Evolutionary conservation across 768 basidiomycete genomes (phyloP).

Genomic region (Leucosporidium scottii): DNA sequence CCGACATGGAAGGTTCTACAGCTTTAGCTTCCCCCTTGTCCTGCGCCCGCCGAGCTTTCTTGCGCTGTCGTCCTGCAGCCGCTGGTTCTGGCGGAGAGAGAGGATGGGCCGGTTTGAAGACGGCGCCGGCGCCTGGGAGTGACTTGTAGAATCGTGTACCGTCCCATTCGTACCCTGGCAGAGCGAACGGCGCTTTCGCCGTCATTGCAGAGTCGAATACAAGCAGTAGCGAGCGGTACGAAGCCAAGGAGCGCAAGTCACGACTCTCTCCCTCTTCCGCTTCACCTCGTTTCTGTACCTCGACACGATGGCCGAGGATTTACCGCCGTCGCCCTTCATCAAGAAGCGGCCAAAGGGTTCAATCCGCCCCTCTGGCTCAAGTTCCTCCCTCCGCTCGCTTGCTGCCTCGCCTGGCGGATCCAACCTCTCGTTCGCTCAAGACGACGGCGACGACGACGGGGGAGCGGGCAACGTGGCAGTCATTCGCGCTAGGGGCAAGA

Average conservation of each 20-base stretch:
- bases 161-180: slow-evolving; percentile 26
- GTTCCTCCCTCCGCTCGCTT: background rate
- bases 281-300: background rate
- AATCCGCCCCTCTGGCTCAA: slow-evolving; percentile 5
- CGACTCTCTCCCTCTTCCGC: background rate
- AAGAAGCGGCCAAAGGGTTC: slow-evolving; percentile 17
- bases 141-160: slow-evolving; percentile 21
- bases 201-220: background rate
- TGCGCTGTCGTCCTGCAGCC: background rate
- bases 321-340: background rate
- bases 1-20: background rate
- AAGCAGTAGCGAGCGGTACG: background rate
- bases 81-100: background rate
- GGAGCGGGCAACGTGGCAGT: slow-evolving; percentile 21
- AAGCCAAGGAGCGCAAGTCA: background rate
- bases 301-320: slow-evolving; percentile 6
- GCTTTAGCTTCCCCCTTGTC: background rate
- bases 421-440: slow-evolving; percentile 6
- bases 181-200: background rate
- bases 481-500: slow-evolving; percentile 21
- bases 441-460: slow-evolving; percentile 1
- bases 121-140: background rate
- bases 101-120: background rate
- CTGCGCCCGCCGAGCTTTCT: background rate
- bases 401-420: background rate